Conservation (phyloP, 192 early-diverging fungal species). For the Umbelopsis ramanniana region DNA sequence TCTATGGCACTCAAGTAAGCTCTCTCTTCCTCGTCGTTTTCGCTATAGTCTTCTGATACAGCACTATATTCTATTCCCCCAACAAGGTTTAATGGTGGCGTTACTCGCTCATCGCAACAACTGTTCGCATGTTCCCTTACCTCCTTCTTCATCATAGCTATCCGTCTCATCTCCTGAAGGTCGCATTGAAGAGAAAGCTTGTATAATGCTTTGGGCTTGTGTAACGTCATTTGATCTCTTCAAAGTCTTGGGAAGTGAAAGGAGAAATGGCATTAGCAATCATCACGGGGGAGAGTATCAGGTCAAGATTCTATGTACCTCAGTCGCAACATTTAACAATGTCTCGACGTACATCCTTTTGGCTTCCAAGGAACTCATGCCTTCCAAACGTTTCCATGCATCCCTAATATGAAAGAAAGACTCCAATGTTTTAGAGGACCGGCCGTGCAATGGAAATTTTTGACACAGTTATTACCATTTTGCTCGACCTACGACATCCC, state of each 20-base stretch:
- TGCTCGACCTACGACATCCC: slow-evolving; percentile 51
- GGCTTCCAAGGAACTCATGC: slow-evolving; percentile 51
- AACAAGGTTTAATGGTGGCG: background rate
- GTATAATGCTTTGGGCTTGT: slow-evolving; percentile 43
- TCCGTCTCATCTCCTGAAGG: slow-evolving; percentile 26
- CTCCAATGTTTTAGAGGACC: background rate
- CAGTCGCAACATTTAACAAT: slow-evolving; percentile 30
- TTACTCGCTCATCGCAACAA: background rate
- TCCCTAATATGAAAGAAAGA: slow-evolving; percentile 30
- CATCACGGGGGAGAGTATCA: background rate
- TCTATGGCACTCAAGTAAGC: slow-evolving; percentile 33
- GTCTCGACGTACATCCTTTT: slow-evolving; percentile 46
- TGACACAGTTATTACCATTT: slow-evolving; percentile 40
- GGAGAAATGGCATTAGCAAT: background rate
- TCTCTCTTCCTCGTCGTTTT: slow-evolving; percentile 36
- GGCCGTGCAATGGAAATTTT: background rate
- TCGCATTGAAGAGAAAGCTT: slow-evolving; percentile 36
- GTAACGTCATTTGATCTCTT: slow-evolving; percentile 27
- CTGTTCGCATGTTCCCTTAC: background rate
- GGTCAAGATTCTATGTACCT: slow-evolving; percentile 17
- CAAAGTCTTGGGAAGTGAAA: slow-evolving; percentile 2
- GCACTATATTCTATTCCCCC: slow-evolving; percentile 4
- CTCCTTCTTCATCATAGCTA: slow-evolving; percentile 27
- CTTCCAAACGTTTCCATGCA: slow-evolving; percentile 46
- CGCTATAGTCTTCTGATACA: slow-evolving; percentile 7